Evolutionary conservation across 2,329 filamentous ascomycete species (phyloP).

Genomic region (Neoascochyta sp.): DNA sequence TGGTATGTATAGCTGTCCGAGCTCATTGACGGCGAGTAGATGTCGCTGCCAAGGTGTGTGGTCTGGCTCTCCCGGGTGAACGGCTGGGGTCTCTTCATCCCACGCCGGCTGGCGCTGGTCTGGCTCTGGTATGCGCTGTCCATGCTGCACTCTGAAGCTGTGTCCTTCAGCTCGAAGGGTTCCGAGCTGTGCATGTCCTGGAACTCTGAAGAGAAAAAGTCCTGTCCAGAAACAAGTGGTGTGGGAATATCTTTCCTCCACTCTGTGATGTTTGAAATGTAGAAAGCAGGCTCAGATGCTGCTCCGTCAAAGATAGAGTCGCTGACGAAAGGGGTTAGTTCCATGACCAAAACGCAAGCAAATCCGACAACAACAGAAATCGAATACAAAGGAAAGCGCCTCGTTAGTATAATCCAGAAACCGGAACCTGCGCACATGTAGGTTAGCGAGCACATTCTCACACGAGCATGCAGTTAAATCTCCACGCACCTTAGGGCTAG

Average conservation of each 20-base stretch:
- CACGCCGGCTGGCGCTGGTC: slow-evolving; percentile 35
- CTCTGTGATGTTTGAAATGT: slow-evolving; percentile 39
- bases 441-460: slow-evolving; percentile 20
- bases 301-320: slow-evolving; percentile 40
- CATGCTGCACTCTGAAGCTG: slow-evolving; percentile 42
- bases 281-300: slow-evolving; percentile 33
- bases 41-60: slow-evolving; percentile 26
- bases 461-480: no score
- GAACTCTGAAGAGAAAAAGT: slow-evolving; percentile 34
- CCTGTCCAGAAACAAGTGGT: slow-evolving; percentile 30
- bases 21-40: slow-evolving; percentile 38
- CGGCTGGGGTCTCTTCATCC: slow-evolving; percentile 24
- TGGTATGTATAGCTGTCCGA: slow-evolving; percentile 35
- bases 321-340: slow-evolving; percentile 40
- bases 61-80: slow-evolving; percentile 30
- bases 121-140: slow-evolving; percentile 43
- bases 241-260: slow-evolving; percentile 41
- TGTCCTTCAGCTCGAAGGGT: slow-evolving; percentile 35
- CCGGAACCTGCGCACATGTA: slow-evolving; percentile 6
- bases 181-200: slow-evolving; percentile 36
- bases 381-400: slow-evolving; percentile 33
- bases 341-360: slow-evolving; percentile 22
- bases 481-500: no score
- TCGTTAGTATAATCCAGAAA: slow-evolving; percentile 31
- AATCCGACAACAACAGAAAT: slow-evolving; percentile 12